These are phyloP conservation scores for Claviceps sp. DNA, from an alignment of 2,329 filamentous ascomycete genomes.

Conservation along the genomic window DNA sequence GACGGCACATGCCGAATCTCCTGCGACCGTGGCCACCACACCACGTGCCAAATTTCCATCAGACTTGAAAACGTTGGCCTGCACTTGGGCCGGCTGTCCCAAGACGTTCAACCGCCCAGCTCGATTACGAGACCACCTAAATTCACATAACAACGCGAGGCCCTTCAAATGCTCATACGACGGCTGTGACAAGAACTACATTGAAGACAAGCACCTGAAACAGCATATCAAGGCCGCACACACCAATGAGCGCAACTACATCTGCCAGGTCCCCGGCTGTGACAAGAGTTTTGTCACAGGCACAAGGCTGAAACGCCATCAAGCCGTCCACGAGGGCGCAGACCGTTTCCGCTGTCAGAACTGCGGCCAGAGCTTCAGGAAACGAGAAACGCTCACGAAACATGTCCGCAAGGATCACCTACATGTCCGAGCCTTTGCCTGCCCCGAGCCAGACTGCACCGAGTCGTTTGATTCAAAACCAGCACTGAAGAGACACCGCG, in stretches of 20 bases:
- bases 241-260: slow-evolving; percentile 53
- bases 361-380: slow-evolving; percentile 71
- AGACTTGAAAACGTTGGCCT: slow-evolving; percentile 63
- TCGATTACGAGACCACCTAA: slow-evolving; percentile 63
- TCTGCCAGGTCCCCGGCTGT: slow-evolving; percentile 60
- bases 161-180: slow-evolving; percentile 59
- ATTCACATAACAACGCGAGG: slow-evolving; percentile 75
- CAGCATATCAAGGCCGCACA: slow-evolving; percentile 78
- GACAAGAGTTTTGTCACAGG: slow-evolving; percentile 71
- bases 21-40: slow-evolving; percentile 21
- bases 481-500: slow-evolving; percentile 57
- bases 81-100: slow-evolving; percentile 58
- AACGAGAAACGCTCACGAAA: slow-evolving; percentile 71
- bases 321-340: slow-evolving; percentile 59
- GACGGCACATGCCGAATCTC: slow-evolving; percentile 17
- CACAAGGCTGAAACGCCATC: slow-evolving; percentile 63
- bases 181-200: slow-evolving; percentile 70
- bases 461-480: slow-evolving; percentile 61
- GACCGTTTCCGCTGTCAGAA: slow-evolving; percentile 63
- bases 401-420: slow-evolving; percentile 71
- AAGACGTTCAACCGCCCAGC: slow-evolving; percentile 84
- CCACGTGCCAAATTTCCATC: slow-evolving; percentile 47
- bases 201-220: slow-evolving; percentile 73
- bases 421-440: slow-evolving; percentile 56
- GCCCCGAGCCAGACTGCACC: slow-evolving; percentile 46